A percentile compares a stretch with the other conserved stretches of the same genome.
phyloP scores from a whole-genome alignment of 2,329 filamentous ascomycete genomes.

The Epichloe gansuensis region DNA sequence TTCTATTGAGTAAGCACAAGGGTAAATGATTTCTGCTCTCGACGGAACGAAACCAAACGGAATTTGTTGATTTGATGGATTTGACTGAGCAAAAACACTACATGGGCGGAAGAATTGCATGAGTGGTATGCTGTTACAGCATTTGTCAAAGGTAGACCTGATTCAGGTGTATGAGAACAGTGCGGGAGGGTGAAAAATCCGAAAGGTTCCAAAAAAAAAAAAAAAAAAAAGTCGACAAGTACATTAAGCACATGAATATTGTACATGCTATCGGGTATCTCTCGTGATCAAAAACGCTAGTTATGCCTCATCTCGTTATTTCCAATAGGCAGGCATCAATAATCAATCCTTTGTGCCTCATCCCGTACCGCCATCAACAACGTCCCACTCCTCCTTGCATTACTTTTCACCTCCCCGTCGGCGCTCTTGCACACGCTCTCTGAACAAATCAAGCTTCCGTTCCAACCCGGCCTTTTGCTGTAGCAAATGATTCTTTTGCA shows the following conservation, averaged over 20 bases:
- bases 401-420: conserved; percentile 16
- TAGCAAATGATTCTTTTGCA: conserved; percentile 27
- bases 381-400: background rate
- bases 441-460: conserved; percentile 28
- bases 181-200: background rate
- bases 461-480: conserved; percentile 28
- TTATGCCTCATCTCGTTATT: background rate
- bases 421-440: conserved; percentile 26
- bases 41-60: background rate
- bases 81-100: background rate
- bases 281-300: conserved; percentile 5
- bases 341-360: background rate
- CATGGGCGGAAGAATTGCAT: background rate
- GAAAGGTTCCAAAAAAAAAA: background rate
- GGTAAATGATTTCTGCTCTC: background rate
- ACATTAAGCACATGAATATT: background rate
- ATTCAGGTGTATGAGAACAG: no score
- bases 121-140: no score
- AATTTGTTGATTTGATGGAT: background rate
- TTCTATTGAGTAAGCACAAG: conserved; percentile 12
- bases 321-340: background rate
- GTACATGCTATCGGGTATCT: conserved; percentile 3
- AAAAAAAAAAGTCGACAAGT: background rate
- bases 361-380: background rate
- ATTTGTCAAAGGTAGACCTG: no score